phyloP scores from a whole-genome alignment of 208 protist genomes.

The Wallacemonas sp. region DNA sequence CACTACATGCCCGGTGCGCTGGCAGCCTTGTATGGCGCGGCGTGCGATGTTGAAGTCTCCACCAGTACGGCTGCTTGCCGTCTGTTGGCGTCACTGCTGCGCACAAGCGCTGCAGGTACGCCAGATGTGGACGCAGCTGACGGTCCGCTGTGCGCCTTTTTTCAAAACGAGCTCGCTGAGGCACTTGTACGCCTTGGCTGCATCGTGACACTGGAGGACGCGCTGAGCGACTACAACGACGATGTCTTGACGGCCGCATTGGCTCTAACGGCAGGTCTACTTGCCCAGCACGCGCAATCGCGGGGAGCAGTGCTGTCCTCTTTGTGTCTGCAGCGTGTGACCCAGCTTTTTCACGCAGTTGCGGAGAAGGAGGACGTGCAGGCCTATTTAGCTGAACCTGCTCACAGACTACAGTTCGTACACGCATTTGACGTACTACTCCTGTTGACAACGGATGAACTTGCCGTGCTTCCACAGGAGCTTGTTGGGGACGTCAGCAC shows the following conservation, averaged over 20 bases:
- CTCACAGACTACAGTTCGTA: background rate
- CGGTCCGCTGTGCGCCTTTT: conserved; percentile 9
- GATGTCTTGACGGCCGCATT: conserved; percentile 30
- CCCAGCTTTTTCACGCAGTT: conserved; percentile 13
- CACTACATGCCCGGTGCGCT: conserved; percentile 16
- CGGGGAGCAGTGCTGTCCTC: conserved; percentile 28
- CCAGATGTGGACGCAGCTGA: background rate
- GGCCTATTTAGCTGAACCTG: background rate
- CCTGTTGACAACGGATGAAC: conserved; percentile 1
- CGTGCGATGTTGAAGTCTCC: conserved; percentile 17
- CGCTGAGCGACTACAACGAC: conserved; percentile 36
- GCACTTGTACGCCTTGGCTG: conserved; percentile 26
- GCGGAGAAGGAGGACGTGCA: conserved; percentile 22
- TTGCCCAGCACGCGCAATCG: conserved; percentile 11
- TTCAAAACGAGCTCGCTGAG: conserved; percentile 25
- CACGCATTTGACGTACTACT: background rate
- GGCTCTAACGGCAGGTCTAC: conserved; percentile 18
- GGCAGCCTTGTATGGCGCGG: conserved; percentile 6
- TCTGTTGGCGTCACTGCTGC: background rate
- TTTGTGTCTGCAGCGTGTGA: conserved; percentile 22
- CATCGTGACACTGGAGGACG: conserved; percentile 35
- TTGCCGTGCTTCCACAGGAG: background rate
- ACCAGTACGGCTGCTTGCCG: conserved; percentile 1
- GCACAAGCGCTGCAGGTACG: background rate
- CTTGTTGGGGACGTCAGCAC: conserved; percentile 24